phyloP scores from a whole-genome alignment of 1,139 yeast genomes.

The Yamadazyma blattariae region DNA sequence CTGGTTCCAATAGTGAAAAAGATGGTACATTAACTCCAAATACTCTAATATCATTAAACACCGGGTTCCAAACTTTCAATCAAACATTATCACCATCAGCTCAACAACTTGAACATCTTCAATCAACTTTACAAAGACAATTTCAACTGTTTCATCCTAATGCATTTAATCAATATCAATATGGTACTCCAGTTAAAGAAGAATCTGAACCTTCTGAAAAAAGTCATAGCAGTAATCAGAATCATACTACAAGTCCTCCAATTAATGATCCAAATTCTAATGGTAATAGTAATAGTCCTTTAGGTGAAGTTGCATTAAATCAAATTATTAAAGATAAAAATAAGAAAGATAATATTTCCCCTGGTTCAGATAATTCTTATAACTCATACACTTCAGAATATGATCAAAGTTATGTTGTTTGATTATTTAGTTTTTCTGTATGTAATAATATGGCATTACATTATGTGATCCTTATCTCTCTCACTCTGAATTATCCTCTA shows the following conservation, averaged over 20 bases:
- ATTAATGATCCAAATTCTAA: no score
- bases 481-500: no score
- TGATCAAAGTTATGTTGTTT: no score
- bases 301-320: no score
- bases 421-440: no score
- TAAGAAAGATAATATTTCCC: no score
- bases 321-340: no score
- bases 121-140: slow-evolving; percentile 16
- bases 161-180: slow-evolving; percentile 14
- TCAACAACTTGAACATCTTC: slow-evolving; percentile 15
- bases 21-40: slow-evolving; percentile 2
- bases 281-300: no score
- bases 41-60: neutral
- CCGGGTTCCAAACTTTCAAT: slow-evolving; percentile 15
- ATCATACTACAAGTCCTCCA: neutral
- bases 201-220: slow-evolving; percentile 1
- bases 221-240: neutral
- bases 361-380: no score
- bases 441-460: no score
- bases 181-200: slow-evolving; percentile 11
- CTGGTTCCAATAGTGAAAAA: neutral
- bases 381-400: no score
- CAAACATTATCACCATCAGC: slow-evolving; percentile 16
- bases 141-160: slow-evolving; percentile 16
- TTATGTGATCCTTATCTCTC: no score